phyloP scores from a whole-genome alignment of 305 asterid genomes.

The Plantago lanceolata region DNA sequence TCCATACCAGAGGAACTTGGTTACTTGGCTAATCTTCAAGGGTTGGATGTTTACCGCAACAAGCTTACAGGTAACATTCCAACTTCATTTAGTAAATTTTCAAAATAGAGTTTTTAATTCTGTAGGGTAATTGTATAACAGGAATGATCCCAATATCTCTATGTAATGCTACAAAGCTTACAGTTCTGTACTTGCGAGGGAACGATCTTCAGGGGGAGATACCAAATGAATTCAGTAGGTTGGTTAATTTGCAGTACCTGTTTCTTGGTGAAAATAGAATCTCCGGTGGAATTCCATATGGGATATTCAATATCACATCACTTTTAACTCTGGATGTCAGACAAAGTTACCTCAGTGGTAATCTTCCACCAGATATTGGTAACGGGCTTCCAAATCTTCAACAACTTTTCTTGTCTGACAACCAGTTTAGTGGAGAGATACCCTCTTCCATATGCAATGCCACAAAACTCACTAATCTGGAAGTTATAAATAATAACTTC shows the following conservation, averaged over 20 bases:
- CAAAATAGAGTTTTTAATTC: too few species aligned
- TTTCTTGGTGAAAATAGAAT: background rate
- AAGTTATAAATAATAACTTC: background rate
- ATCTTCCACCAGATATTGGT: background rate
- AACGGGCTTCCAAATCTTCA: background rate
- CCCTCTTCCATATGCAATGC: slow-evolving; percentile 1
- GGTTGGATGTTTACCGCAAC: slow-evolving; percentile 25
- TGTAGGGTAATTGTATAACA: background rate
- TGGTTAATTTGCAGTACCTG: background rate
- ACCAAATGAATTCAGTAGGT: background rate
- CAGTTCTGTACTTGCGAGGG: background rate
- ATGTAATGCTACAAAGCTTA: background rate
- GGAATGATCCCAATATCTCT: background rate
- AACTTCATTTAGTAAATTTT: too few species aligned
- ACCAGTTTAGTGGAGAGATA: background rate
- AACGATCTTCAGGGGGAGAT: background rate
- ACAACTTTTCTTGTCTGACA: background rate
- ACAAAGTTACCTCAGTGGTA: background rate
- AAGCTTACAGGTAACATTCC: slow-evolving; percentile 34
- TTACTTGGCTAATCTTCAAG: slow-evolving; percentile 20
- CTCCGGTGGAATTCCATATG: background rate
- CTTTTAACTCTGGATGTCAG: background rate
- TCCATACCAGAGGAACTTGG: slow-evolving; percentile 34
- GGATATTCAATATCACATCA: background rate
- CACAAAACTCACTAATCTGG: background rate